A percentile compares a stretch with the other conserved stretches of the same genome.
phyloP scores from a whole-genome alignment of 768 basidiomycete species.

The Coprinellus aureogranulatus region DNA sequence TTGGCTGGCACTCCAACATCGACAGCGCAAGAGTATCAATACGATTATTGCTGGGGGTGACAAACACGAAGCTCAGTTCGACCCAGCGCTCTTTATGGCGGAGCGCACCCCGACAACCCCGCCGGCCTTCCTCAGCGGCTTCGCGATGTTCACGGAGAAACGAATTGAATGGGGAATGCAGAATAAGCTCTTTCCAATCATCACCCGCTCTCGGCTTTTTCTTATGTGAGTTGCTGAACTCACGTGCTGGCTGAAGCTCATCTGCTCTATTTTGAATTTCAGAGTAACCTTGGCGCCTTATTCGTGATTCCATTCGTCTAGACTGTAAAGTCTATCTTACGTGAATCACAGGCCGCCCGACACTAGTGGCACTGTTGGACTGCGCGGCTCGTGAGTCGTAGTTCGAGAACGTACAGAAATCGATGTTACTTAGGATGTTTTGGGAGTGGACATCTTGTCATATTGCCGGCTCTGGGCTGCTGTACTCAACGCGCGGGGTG shows the following conservation, averaged over 20 bases:
- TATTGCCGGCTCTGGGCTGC: too few species aligned
- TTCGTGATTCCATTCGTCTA: constrained; percentile 62
- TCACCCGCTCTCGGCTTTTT: constrained; percentile 11
- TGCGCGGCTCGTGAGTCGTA: too few species aligned
- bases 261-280: constrained; percentile 44
- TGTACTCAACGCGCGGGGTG: too few species aligned
- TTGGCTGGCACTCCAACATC: constrained; percentile 46
- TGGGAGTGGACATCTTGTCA: too few species aligned
- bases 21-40: constrained; percentile 74
- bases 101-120: constrained; percentile 52
- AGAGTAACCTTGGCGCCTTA: constrained; percentile 58
- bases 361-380: too few species aligned
- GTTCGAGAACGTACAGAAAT: too few species aligned
- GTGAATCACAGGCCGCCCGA: too few species aligned
- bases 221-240: not conserved
- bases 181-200: constrained; percentile 58
- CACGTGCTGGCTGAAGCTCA: not conserved
- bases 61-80: too few species aligned
- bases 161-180: constrained; percentile 56
- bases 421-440: too few species aligned
- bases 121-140: constrained; percentile 59
- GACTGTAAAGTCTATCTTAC: too few species aligned
- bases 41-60: constrained; percentile 63
- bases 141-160: constrained; percentile 60
- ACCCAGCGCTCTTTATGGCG: constrained; percentile 58